Evolutionary conservation across 1,139 yeast genomes (phyloP).

Genomic region (Suhomyces atakaporum): DNA sequence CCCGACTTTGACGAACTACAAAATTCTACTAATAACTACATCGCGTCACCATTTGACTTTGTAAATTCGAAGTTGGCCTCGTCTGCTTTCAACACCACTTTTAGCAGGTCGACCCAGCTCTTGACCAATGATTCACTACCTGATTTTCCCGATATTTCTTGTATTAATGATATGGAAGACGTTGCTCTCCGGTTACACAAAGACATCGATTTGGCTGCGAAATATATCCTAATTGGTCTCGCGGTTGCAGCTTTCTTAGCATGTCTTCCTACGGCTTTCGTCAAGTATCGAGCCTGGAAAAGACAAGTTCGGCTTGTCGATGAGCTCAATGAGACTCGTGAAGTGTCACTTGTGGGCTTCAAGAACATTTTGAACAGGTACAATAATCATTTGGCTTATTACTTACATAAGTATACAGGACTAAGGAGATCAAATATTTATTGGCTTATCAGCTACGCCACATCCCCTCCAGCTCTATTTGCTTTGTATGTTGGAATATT

Average conservation of each 20-base stretch:
- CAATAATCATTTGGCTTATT: conserved; percentile 21
- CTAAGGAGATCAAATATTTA: conserved; percentile 2
- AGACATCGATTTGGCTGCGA: conserved; percentile 34
- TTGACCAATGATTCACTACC: conserved; percentile 42
- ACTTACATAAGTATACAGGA: conserved; percentile 10
- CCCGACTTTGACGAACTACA: conserved; percentile 16
- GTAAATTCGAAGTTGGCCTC: conserved; percentile 7
- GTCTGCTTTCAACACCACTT: conserved; percentile 13
- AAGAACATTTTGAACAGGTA: conserved; percentile 22
- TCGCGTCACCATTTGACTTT: conserved; percentile 16
- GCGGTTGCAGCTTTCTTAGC: conserved; percentile 26
- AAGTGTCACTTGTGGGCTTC: not conserved
- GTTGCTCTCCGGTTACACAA: conserved; percentile 28
- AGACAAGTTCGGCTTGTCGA: conserved; percentile 35
- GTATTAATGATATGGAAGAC: not conserved
- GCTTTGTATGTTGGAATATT: conserved; percentile 48
- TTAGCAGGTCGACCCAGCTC: conserved; percentile 2
- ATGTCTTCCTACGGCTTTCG: conserved; percentile 43
- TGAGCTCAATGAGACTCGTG: conserved; percentile 15
- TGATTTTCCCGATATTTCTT: conserved; percentile 12
- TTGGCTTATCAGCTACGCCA: conserved; percentile 55
- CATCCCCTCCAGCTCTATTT: conserved; percentile 48
- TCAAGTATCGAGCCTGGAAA: conserved; percentile 54
- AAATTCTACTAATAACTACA: conserved; percentile 15
- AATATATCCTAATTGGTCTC: conserved; percentile 41